phyloP scores from a whole-genome alignment of 768 basidiomycete species.

The Boletus bicolor region DNA sequence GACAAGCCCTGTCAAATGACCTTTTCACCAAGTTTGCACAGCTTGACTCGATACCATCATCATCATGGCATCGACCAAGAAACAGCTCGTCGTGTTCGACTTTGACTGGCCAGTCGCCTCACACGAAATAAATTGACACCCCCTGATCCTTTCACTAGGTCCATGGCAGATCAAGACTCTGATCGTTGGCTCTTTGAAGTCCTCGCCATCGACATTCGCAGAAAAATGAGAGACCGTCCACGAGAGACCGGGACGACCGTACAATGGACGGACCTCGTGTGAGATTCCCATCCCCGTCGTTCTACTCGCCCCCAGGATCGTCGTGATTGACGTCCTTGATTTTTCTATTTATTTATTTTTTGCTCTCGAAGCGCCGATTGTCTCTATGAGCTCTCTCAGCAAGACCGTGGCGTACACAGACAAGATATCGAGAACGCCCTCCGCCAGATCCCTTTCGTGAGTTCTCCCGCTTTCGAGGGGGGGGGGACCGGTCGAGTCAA shows the following conservation, averaged over 20 bases:
- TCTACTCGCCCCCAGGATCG: neutral
- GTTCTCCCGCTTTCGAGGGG: slow-evolving; percentile 21
- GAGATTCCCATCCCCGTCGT: slow-evolving; percentile 27
- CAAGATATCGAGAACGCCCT: slow-evolving; percentile 78
- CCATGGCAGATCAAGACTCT: slow-evolving; percentile 92
- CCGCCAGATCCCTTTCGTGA: slow-evolving; percentile 80
- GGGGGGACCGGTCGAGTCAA: too few species aligned
- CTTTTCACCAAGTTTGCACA: neutral
- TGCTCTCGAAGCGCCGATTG: slow-evolving; percentile 53
- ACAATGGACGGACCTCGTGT: slow-evolving; percentile 98
- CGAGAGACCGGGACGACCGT: slow-evolving; percentile 52
- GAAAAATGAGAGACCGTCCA: slow-evolving; percentile 53
- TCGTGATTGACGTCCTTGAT: neutral
- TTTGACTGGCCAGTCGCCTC: slow-evolving; percentile 77
- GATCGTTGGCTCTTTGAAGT: slow-evolving; percentile 93
- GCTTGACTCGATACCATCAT: neutral
- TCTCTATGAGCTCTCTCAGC: slow-evolving; percentile 56
- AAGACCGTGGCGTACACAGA: slow-evolving; percentile 63
- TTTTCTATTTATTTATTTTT: too few species aligned
- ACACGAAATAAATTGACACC: neutral
- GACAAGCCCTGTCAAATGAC: neutral
- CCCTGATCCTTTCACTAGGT: slow-evolving; percentile 46
- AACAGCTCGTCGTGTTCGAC: slow-evolving; percentile 88
- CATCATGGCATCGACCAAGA: slow-evolving; percentile 29
- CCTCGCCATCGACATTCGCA: slow-evolving; percentile 77